Evolutionary conservation across 2,329 filamentous ascomycete genomes (phyloP).

Genomic region (Magnaporthiopsis rhizophila): DNA sequence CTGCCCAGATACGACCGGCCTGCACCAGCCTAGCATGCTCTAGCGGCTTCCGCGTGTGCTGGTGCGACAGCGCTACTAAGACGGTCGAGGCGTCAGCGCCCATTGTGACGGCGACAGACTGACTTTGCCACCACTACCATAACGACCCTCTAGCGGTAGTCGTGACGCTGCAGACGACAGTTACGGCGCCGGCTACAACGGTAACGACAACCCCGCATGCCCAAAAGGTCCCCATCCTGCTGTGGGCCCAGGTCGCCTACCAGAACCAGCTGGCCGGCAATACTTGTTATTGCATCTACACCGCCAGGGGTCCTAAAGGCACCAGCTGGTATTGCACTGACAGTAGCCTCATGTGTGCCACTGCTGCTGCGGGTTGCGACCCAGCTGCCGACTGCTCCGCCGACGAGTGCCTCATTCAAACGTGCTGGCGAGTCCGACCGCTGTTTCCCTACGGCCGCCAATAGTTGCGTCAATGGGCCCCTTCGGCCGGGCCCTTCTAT

Average conservation of each 20-base stretch:
- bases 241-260: neutral
- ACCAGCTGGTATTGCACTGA: neutral
- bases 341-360: neutral
- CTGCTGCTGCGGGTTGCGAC: too few relatives aligned
- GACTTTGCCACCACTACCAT: slow-evolving; percentile 3
- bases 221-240: too few relatives aligned
- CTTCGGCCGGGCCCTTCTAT: neutral
- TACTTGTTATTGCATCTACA: neutral
- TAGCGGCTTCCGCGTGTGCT: neutral
- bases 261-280: neutral
- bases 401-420: neutral
- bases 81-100: neutral
- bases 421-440: neutral
- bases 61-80: neutral
- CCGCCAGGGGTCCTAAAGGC: neutral
- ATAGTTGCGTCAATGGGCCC: neutral
- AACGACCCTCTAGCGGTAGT: neutral
- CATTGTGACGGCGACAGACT: slow-evolving; percentile 4
- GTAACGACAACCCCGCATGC: too few relatives aligned
- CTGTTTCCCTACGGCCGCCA: neutral
- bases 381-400: neutral
- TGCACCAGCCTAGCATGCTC: neutral
- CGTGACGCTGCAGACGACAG: too few relatives aligned
- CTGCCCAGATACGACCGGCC: neutral
- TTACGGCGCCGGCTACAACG: too few relatives aligned